phyloP scores from a whole-genome alignment of 2,329 filamentous ascomycete genomes.

The Ascochyta koolunga region DNA sequence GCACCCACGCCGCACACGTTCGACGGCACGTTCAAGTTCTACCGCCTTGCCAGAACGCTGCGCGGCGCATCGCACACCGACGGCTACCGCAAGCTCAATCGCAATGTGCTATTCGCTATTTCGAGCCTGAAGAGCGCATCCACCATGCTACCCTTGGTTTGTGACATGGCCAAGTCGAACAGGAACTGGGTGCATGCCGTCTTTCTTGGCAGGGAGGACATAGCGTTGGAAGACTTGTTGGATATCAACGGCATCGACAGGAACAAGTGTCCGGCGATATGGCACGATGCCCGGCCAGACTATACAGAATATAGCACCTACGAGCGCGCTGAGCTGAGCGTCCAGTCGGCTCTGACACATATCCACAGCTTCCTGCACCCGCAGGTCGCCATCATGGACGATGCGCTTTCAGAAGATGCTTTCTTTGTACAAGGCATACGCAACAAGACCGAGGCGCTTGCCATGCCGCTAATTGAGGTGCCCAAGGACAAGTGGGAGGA shows the following conservation, averaged over 20 bases:
- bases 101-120: constrained; percentile 79
- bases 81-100: constrained; percentile 61
- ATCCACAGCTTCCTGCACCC: constrained; percentile 77
- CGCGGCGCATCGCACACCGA: constrained; percentile 62
- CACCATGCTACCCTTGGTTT: constrained; percentile 78
- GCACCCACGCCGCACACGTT: constrained; percentile 51
- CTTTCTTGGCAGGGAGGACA: constrained; percentile 74
- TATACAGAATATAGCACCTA: constrained; percentile 72
- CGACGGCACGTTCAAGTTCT: constrained; percentile 73
- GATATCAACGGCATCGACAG: constrained; percentile 79
- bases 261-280: constrained; percentile 67
- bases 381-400: constrained; percentile 76
- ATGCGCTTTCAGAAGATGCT: constrained; percentile 67
- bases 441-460: constrained; percentile 58
- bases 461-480: constrained; percentile 74
- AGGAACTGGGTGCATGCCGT: constrained; percentile 81
- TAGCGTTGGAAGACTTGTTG: constrained; percentile 72
- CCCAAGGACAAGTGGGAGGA: constrained; percentile 67
- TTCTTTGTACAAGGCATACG: constrained; percentile 70
- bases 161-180: constrained; percentile 76
- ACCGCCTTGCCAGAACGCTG: constrained; percentile 67
- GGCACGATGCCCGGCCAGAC: constrained; percentile 79
- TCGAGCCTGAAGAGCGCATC: constrained; percentile 76
- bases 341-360: constrained; percentile 70
- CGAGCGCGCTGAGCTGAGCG: constrained; percentile 68